Base-by-base conservation (phyloP, 164 flowering plant genomes). In the Macadamia tetraphylla region DNA sequence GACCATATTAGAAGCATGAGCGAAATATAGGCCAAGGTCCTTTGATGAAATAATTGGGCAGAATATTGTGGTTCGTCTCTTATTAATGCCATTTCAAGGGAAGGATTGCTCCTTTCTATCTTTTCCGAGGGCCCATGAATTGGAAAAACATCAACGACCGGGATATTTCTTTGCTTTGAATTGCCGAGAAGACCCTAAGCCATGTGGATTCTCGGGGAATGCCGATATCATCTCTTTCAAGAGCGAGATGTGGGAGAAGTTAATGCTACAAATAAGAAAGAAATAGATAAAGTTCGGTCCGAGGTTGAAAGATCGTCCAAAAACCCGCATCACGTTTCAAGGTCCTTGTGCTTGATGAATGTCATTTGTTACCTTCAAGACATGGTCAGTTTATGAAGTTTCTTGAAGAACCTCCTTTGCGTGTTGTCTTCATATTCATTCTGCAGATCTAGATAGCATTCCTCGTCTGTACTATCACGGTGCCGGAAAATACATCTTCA, bases 41-140 rank as follows among this genome's bases (percentile, higher is more conserved):
- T n/a, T n/a, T n/a, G n/a, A n/a, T n/a, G n/a, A n/a, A n/a, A n/a
- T n/a, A n/a, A n/a, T n/a, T n/a, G n/a, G n/a, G n/a, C n/a, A n/a
- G n/a, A n/a, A n/a, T n/a, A n/a, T n/a, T n/a, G 98, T 90, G 48
- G 90, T 89, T 40, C 96, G 44, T 92, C 98, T 12, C 90, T 95
- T 42, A 63, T 51, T 13, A 92, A 85, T 78, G 86, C 98, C 40
- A 67, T 88, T 58, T 68, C 82, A 55, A 90, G 86, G 76, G 84
- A 71, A 82, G 90, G 69, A 79, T 92, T 75, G 94, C 94, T 35
- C 94, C 97, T 18, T 81, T 88, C 14, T 92, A 95, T 82, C 92
- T 95, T 67, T 92, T 95, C 73, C 97, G 92, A 71, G 99, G 99
- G 64, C 94, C 99, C 15, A 15, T 98, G 99, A 12, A 90, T 94